Base-by-base conservation (phyloP, 1,284 basidiomycete genomes). In the Mycena citricolor region DNA sequence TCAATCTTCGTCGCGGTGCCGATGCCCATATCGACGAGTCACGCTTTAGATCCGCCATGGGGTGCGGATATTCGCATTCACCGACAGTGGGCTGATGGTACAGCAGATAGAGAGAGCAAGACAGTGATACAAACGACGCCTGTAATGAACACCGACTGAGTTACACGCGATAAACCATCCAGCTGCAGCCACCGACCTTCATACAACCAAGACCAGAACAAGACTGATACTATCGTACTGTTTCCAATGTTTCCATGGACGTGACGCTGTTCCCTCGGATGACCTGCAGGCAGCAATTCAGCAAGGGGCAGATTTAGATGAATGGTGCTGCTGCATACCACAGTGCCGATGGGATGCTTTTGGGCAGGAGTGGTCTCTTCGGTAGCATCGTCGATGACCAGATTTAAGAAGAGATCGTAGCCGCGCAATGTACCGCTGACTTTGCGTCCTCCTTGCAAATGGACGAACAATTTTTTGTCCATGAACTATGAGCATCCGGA, bases 351-450 rank as follows among this genome's bases (percentile, higher is more conserved):
- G 14, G 86, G 84, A 58, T 86, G 85, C 65, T 91, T 93, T 71
- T 94, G 86, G n/a, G 85, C 91, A 25, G 84, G 86, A 8, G 82
- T 86, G 0, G 86, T 83, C 71, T 98, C 94, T 69, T 99, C 97
- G 58, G 86, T 69, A 12, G 92, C 90, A 60, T 98, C 91, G 64
- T 99, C 95, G 62, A 99, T 83, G 49, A 99, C 95, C 31, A 99
- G 79, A 67, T 99, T 99, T 64, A 99, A 74, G 75, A 99, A 99
- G 58, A 99, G 87, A 75, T 99, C 97, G 68, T 95, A 99, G 28
- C 97, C 97, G 52, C 97, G 85, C 44, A 99, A 71, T n/a, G 85
- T 86, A 45, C 95, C 97, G 67, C 90, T 92, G 59, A 99, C 88
- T 76, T 91, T 93, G 59, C 97, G 86, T 46, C 93, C 93, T 42